These are phyloP conservation scores for Scutellaria baicalensis DNA, from an alignment of 257 asterid species.

Conservation along the genomic window DNA sequence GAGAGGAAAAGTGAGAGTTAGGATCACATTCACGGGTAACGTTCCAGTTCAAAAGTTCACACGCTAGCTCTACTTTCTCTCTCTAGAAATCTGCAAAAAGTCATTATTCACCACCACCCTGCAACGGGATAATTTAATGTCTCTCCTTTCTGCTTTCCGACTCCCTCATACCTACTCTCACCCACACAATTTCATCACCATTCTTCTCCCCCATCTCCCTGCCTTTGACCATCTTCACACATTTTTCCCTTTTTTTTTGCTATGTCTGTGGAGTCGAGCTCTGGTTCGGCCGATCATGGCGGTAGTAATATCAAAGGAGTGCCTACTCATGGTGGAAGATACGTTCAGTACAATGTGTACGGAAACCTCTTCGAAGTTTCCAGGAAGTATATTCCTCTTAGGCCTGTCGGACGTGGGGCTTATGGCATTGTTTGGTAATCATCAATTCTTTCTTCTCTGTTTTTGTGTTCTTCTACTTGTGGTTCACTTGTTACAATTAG, in stretches of 20 bases:
- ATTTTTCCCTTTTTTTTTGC: background rate
- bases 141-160: conserved; percentile 21
- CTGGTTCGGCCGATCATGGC: conserved; percentile 57
- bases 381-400: conserved; percentile 57
- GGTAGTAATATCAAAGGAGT: conserved; percentile 51
- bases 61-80: conserved; percentile 25
- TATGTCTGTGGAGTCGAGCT: conserved; percentile 56
- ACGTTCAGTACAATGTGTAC: conserved; percentile 68
- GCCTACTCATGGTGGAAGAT: conserved; percentile 67
- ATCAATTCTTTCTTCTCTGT: background rate
- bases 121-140: conserved; percentile 20
- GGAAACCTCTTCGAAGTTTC: conserved; percentile 78
- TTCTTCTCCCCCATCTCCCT: conserved; percentile 22
- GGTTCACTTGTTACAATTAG: background rate
- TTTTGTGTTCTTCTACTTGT: background rate
- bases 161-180: conserved; percentile 21
- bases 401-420: conserved; percentile 89
- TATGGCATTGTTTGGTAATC: conserved; percentile 74
- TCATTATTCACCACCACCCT: conserved; percentile 12
- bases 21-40: conserved; percentile 63
- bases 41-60: conserved; percentile 76
- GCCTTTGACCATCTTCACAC: conserved; percentile 4
- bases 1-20: conserved; percentile 30
- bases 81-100: background rate
- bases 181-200: background rate